Percentiles rank a stretch among this genome's conserved stretches.
Evolutionary conservation across 2,329 filamentous ascomycete genomes (phyloP).

Genomic region (Mariannaea elegans): DNA sequence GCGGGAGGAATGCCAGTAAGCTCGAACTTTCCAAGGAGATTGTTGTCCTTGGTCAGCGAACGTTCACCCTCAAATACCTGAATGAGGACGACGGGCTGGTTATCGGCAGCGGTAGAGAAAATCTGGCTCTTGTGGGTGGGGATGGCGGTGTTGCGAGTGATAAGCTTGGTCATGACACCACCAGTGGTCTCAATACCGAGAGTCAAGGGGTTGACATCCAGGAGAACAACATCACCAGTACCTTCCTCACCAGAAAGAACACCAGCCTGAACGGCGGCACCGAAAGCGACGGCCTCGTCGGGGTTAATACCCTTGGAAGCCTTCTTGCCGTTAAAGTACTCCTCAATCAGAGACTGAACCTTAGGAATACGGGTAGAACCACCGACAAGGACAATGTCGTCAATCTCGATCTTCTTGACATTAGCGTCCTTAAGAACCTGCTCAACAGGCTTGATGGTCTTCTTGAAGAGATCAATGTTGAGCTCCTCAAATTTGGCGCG

Average conservation of each 20-base stretch:
- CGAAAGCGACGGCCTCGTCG: slow-evolving; percentile 97
- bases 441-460: slow-evolving; percentile 98
- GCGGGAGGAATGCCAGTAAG: slow-evolving; percentile 94
- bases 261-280: slow-evolving; percentile 96
- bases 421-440: slow-evolving; percentile 99
- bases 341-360: slow-evolving; percentile 92
- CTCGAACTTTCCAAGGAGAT: slow-evolving; percentile 97
- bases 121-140: slow-evolving; percentile 98
- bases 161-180: slow-evolving; percentile 97
- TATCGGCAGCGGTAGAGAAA: slow-evolving; percentile 96
- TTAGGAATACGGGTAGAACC: slow-evolving; percentile 99
- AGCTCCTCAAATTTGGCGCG: slow-evolving; percentile 99
- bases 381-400: slow-evolving; percentile 97
- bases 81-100: slow-evolving; percentile 94
- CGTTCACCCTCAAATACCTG: slow-evolving; percentile 96
- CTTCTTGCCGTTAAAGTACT: slow-evolving; percentile 96
- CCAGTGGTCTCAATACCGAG: slow-evolving; percentile 98
- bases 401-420: slow-evolving; percentile 92
- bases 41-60: slow-evolving; percentile 95
- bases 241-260: slow-evolving; percentile 89
- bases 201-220: slow-evolving; percentile 97
- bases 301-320: slow-evolving; percentile 99
- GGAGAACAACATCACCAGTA: slow-evolving; percentile 83
- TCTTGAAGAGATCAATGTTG: slow-evolving; percentile 99
- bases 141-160: slow-evolving; percentile 92